Evolutionary conservation across 805 yeast species (phyloP), one percentile per base, ranked within the genome.

Genomic region (Starmerella powellii): DNA sequence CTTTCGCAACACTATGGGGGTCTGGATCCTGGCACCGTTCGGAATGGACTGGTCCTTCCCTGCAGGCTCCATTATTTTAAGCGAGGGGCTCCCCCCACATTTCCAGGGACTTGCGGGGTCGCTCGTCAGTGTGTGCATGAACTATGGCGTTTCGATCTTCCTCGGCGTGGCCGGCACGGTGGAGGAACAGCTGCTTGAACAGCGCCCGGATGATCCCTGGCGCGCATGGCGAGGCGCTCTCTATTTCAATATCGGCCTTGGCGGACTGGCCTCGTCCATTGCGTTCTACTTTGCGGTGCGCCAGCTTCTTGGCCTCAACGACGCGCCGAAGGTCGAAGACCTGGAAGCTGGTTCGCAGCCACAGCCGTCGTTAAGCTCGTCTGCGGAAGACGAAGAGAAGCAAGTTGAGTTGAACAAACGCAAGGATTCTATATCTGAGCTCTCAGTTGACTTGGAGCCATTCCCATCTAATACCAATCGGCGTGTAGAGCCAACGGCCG

Each of bases 1-100:
- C 55, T 81, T 75, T 71, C 63, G 68, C 8, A 66, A 76, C 55
- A 58, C 72, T 1, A 66, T 81, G 49, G 75, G 77, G 6, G 68
- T 70, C 15, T 65, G 72, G 67, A 49, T 76, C 12, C 58, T 80
- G 8, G 61, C 73, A 3, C 70, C 78, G 13, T 77, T 77, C 66
- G 91, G 85, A 3, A 79, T 80, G 85, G 88, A 80, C 56, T 63
- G 76, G 56, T 74, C 82, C 23, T 80, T 80, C 57, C 87, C 88
- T 0, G 76, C 86, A 1, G 77, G 80, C 0, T 71, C 84, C 0
- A 65, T 80, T 37, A 67, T 78, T 15, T 56, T 80, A 29, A 71
- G 80, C 12, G 76, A 74, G 46, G 62, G 61, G 36, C 62, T 80
- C 26, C 86, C 87, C 0, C 60, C 64, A 37, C 63, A 70, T 42